Conservation (phyloP, 352 stramenopile species). For the Elongisporangium undulatum region DNA sequence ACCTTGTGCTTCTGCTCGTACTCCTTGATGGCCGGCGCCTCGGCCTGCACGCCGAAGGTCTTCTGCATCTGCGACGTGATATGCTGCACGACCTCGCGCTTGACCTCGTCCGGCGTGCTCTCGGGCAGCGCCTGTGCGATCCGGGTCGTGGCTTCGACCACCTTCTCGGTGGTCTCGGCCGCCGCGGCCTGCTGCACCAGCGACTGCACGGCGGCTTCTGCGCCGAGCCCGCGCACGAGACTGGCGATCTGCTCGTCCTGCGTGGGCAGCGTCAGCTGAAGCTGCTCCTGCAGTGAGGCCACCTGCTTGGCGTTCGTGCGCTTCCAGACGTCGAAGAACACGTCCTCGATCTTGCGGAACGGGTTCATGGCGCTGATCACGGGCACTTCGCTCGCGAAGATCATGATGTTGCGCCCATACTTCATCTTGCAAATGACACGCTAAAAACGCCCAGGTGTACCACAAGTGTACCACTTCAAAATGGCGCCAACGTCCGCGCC, state of each 20-base stretch:
- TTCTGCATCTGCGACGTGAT: slow-evolving; percentile 80
- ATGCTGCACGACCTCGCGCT: slow-evolving; percentile 68
- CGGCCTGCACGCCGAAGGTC: slow-evolving; percentile 58
- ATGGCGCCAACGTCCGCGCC: slow-evolving; percentile 1
- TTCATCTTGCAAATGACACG: neutral
- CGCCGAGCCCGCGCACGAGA: slow-evolving; percentile 55
- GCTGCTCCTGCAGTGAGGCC: slow-evolving; percentile 31
- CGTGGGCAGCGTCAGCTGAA: slow-evolving; percentile 34
- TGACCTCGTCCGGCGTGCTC: slow-evolving; percentile 36
- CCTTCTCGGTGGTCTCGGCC: slow-evolving; percentile 36
- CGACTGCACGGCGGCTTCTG: slow-evolving; percentile 41
- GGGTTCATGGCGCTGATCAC: slow-evolving; percentile 79
- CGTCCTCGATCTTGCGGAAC: slow-evolving; percentile 80
- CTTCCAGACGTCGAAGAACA: slow-evolving; percentile 77
- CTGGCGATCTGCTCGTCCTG: slow-evolving; percentile 52
- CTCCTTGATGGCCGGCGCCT: slow-evolving; percentile 58
- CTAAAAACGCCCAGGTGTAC: slow-evolving; percentile 1
- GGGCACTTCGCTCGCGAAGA: slow-evolving; percentile 85
- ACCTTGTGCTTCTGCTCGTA: slow-evolving; percentile 61
- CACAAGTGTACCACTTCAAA: neutral
- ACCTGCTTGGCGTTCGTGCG: slow-evolving; percentile 74
- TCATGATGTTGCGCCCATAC: slow-evolving; percentile 45
- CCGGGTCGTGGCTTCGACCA: slow-evolving; percentile 36
- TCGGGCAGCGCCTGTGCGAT: slow-evolving; percentile 44
- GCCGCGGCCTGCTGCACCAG: slow-evolving; percentile 47